Conservation (phyloP, 225 moss, liverwort and hornwort species). For the Asterella californica region DNA sequence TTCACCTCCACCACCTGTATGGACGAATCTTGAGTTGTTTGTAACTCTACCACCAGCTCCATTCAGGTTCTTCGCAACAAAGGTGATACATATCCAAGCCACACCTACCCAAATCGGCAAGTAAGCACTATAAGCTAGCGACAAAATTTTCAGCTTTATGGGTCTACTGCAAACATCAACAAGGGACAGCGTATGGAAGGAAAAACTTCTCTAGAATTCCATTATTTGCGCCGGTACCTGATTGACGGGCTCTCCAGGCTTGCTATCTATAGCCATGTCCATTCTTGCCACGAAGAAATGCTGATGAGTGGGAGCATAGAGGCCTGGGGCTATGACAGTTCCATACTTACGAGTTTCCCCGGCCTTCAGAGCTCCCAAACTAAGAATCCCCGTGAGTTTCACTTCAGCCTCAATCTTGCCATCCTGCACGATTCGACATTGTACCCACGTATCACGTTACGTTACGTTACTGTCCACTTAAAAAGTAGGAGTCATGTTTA, state of each 20-base stretch:
- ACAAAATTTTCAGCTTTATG: not conserved
- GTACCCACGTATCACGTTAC: not conserved
- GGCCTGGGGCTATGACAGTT: slow-evolving; percentile 89
- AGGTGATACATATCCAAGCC: not conserved
- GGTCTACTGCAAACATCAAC: not conserved
- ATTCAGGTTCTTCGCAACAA: not conserved
- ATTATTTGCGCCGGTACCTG: slow-evolving; percentile 46
- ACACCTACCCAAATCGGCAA: not conserved
- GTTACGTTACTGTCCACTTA: not conserved
- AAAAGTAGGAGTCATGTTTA: not conserved
- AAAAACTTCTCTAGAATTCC: not conserved
- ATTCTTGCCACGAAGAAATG: slow-evolving; percentile 97
- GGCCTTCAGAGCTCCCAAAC: slow-evolving; percentile 79
- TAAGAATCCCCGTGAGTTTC: slow-evolving; percentile 92
- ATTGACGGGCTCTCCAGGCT: slow-evolving; percentile 88
- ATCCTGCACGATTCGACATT: slow-evolving; percentile 46
- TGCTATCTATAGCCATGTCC: slow-evolving; percentile 93
- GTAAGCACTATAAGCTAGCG: not conserved
- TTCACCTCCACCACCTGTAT: slow-evolving; percentile 89
- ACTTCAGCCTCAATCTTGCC: slow-evolving; percentile 97
- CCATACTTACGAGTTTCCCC: slow-evolving; percentile 90
- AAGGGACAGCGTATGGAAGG: not conserved
- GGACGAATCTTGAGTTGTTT: not conserved
- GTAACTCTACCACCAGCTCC: not conserved
- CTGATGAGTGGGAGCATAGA: slow-evolving; percentile 95